These are phyloP conservation scores for Arxiozyma slooffiae DNA, from an alignment of 1,139 yeast genomes.

Conservation along the genomic window DNA sequence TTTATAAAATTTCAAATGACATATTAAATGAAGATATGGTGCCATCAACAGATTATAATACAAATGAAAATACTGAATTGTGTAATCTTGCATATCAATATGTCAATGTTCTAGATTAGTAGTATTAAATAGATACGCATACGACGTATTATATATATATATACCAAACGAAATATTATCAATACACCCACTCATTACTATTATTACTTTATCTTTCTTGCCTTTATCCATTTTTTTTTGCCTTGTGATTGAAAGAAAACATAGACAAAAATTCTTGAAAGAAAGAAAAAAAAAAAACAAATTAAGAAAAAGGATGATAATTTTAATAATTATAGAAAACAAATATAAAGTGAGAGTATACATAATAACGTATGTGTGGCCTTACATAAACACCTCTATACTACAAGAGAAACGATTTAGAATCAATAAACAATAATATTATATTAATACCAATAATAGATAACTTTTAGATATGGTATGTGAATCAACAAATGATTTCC, in stretches of 20 bases:
- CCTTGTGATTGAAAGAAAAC: background rate
- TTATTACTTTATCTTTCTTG: background rate
- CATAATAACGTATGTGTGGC: no score
- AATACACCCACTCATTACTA: background rate
- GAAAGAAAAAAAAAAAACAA: background rate
- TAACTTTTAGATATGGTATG: background rate
- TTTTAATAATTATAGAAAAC: no score
- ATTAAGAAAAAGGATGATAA: background rate
- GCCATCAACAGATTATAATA: background rate
- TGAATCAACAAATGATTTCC: background rate
- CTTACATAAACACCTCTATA: no score
- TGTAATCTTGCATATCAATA: slow-evolving; percentile 26
- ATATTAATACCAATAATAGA: background rate
- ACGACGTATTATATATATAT: background rate
- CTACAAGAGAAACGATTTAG: no score
- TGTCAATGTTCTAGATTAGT: slow-evolving; percentile 21
- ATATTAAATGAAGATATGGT: background rate
- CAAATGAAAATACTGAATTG: slow-evolving; percentile 9
- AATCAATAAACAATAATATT: no score
- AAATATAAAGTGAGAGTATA: no score
- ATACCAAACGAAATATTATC: no score
- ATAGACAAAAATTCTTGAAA: no score
- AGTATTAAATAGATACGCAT: background rate
- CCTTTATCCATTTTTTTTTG: background rate
- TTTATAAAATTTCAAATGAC: slow-evolving; percentile 17